Evolutionary conservation across 2,329 filamentous ascomycete genomes (phyloP), one percentile per base, ranked within the genome.

Genomic region (Microsporum audouinii): DNA sequence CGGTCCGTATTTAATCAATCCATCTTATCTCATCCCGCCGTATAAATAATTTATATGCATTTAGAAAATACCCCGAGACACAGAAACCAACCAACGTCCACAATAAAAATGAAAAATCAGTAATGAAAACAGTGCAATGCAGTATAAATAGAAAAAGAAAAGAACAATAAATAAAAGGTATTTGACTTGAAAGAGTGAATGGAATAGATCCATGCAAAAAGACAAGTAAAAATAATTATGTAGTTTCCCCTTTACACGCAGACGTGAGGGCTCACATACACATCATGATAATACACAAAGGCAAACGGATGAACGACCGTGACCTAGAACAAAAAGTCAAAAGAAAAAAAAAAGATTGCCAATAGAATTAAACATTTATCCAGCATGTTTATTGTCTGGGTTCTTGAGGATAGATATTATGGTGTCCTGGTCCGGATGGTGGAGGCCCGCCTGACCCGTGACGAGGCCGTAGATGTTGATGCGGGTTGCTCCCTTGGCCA

Each of bases 351-450:
- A 33, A 47, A 12, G 39, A 58, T 12, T 31, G 41, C 17, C 31
- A 10, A 55, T 31, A 43, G 34, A n/a, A 33, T 53, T 53, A 33
- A 31, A 17, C 49, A 33, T 17, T 53, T 33, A 53, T 34, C 31
- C 49, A 34, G 29, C 29, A 55, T 29, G 29, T 51, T 43, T 31
- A 62, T 57, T 51, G 43, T 51, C 61, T 59, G 12, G 59, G 56
- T 23, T 63, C 62, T 53, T 61, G 57, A 3, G 59, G 53, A 27
- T 64, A 61, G 14, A 51, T 57, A 43, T 55, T 51, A 47, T 59
- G 59, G 59, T 64, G 59, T 12, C 61, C 61, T 23, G 31, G 27
- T 14, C 49, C 49, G 10, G 49, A 53, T 6, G 49, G 49, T n/a
- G 49, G 49, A 33, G 49, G 49, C 12, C 49, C 49, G 6, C 49